A percentile compares a stretch with the other conserved stretches of the same genome.
phyloP scores from a whole-genome alignment of 164 flowering plant species.

The Cinnamomum micranthum region DNA sequence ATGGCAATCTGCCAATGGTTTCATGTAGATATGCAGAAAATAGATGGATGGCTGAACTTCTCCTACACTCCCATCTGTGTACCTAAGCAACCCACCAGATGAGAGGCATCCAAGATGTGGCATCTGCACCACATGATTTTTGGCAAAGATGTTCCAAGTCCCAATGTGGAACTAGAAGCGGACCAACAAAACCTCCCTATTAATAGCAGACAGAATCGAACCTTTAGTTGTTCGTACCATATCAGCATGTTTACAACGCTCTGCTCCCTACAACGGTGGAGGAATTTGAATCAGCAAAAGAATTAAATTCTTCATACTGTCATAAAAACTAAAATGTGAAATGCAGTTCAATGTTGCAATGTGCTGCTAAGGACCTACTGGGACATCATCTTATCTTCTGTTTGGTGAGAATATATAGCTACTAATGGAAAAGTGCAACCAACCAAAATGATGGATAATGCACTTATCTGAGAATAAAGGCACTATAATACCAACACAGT shows the following conservation, averaged over 20 bases:
- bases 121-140: background rate
- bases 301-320: background rate
- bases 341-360: background rate
- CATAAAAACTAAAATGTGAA: background rate
- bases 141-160: background rate
- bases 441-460: background rate
- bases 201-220: background rate
- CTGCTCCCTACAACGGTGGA: background rate
- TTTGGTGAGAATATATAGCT: background rate
- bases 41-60: background rate
- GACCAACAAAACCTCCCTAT: background rate
- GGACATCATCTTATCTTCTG: background rate
- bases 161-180: background rate
- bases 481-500: background rate
- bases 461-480: too few relatives aligned
- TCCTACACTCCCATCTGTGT: background rate
- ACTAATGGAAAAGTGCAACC: background rate
- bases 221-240: slow-evolving; percentile 2
- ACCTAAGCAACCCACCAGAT: background rate
- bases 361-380: background rate
- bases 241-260: slow-evolving; percentile 4
- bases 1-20: background rate
- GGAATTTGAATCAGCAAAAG: background rate
- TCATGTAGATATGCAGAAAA: background rate
- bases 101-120: background rate